Evolutionary conservation across 2,329 filamentous ascomycete genomes (phyloP), one percentile per base, ranked within the genome.

Genomic region (Arthrobotrys pseudoclavata): DNA sequence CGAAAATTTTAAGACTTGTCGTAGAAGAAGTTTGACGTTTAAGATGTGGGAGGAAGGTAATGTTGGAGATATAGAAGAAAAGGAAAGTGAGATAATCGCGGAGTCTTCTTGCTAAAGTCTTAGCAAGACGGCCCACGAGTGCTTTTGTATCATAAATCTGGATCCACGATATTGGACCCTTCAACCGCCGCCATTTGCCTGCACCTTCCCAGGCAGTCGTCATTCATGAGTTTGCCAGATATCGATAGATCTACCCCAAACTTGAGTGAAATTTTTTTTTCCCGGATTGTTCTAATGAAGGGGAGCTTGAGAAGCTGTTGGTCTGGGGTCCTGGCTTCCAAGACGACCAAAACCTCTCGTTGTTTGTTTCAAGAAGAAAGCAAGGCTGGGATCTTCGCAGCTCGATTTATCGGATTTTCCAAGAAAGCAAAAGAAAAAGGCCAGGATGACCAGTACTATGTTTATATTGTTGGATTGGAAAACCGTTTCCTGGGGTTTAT

Each of bases 211-310:
- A 69, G 52, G 60, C 60, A 60, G 66, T 61, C 72, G 63, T 76
- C 72, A 76, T 76, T 76, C 72, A 76, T 76, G 60, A 67, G 60
- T 31, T 69, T 69, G 26, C 66, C 52, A 22, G 55, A 60, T 60
- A 60, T 60, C 34, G 40, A 57, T 60, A 42, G 34, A 31, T 48
- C 37, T 42, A 69, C 20, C 34, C 48, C 31, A 57, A 31, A 34
- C 53, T 42, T 15, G 31, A 42, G 55, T 12, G 34, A 42, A 60
- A 26, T 24, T 24, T 40, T 24, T 53, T 53, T 40, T 57, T 22
- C 6, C 42, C 55, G 20, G 34, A 26, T 60, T 60, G 3, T 60
- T 57, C 31, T 60, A 42, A 60, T 60, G 55, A 40, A 29, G 31
- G 34, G 52, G 52, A 57, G 55, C 31, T 60, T 60, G 12, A n/a